Percentiles rank a stretch among this genome's conserved stretches.
phyloP scores from a whole-genome alignment of 2,329 filamentous ascomycete genomes.

The Alternaria gaisen region DNA sequence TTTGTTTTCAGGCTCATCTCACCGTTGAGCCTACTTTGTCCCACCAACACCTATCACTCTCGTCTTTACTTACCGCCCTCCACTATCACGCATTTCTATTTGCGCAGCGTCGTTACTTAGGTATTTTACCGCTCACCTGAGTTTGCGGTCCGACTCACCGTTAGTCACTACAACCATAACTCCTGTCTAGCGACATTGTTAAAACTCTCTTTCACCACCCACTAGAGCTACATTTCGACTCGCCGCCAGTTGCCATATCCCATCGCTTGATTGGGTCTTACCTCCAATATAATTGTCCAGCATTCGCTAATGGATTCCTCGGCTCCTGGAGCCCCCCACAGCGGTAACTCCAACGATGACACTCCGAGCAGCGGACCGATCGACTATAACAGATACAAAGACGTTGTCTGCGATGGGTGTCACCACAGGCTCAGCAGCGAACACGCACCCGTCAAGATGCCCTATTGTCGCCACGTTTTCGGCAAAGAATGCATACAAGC shows the following conservation, averaged over 20 bases:
- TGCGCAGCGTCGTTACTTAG: neutral
- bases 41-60: neutral
- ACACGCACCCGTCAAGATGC: neutral
- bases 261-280: too few species aligned
- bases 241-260: too few species aligned
- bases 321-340: too few species aligned
- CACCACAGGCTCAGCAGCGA: neutral
- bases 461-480: neutral
- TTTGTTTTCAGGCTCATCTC: neutral
- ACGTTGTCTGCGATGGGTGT: neutral
- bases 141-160: neutral
- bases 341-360: neutral
- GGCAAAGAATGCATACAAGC: neutral
- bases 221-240: too few species aligned
- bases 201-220: neutral
- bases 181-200: fast-evolving
- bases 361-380: neutral
- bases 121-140: neutral
- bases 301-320: neutral
- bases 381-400: neutral
- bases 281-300: neutral
- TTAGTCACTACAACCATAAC: neutral
- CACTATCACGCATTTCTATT: neutral
- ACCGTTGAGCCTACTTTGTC: neutral
- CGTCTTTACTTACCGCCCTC: neutral